Evolutionary conservation across 305 asterid genomes (phyloP), one percentile per base, ranked within the genome.

Genomic region (Solanum chacoense): DNA sequence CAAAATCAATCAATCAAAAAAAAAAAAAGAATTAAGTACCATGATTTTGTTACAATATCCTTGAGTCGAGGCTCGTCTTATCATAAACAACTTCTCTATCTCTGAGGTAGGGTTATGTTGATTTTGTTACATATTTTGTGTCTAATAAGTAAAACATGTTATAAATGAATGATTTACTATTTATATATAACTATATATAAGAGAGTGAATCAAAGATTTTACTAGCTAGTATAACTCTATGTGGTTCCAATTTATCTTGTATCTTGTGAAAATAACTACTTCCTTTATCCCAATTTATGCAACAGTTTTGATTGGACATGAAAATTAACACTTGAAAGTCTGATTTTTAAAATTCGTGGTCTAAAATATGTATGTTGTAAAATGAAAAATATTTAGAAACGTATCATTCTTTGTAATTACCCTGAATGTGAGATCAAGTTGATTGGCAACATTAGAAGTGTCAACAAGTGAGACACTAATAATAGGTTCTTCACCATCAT

Each of bases 351-450:
- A 72, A 72, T 14, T 29, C 4, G 3, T 13, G 22, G 0, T 2
- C 13, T 22, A 32, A 18, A 28, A 71, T 18, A 71, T 26, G 35
- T 42, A 4, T 38, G 71, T 59, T 22, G 26, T 59, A 59, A 59
- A 59, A 59, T 0, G 1, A 59, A 59, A 22, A 22, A 59, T 74
- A 74, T 74, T 32, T 32, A 74, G 8, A 31, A 74, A 74, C 0
- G 7, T 74, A 4, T 74, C 14, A 32, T 74, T 74, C 40, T 32
- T 74, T 32, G 32, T 18, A 1, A 5, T 20, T 91, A 94, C 98
- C 92, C 97, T 95, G 90, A 92, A 90, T 2, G 91, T 89, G 22
- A 84, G 93, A 88, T 95, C 98, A 6, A 95, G 95, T 89, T 94
- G 98, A 91, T 95, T 95, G 78, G 86, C 88, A 12, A 90, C 89